Evolutionary conservation across 2,329 filamentous ascomycete species (phyloP).

Genomic region (Eutypa lata): DNA sequence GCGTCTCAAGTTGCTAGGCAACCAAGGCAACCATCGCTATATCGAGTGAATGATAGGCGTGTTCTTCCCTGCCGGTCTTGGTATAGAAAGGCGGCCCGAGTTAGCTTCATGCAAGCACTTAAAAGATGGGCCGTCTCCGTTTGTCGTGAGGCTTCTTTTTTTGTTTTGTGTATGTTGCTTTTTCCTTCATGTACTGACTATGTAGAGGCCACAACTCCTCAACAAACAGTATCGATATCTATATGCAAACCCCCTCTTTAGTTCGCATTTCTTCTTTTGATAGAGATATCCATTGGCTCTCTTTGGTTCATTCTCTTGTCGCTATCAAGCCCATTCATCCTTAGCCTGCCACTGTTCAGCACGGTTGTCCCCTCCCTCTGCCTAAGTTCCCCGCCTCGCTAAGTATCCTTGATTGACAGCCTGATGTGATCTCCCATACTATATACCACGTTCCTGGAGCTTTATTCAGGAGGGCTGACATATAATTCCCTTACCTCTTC

Average conservation of each 20-base stretch:
- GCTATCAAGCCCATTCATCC: conserved; percentile 17
- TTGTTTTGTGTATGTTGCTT: too few species aligned
- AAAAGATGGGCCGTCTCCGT: conserved; percentile 19
- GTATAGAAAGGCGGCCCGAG: conserved; percentile 16
- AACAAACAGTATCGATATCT: conserved; percentile 9
- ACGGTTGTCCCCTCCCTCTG: conserved; percentile 18
- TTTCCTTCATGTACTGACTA: conserved; percentile 5
- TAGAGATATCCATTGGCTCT: background rate
- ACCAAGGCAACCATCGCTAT: conserved; percentile 24
- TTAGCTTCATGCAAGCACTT: conserved; percentile 33
- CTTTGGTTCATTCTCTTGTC: conserved; percentile 16
- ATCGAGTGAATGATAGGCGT: background rate
- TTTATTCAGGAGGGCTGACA: conserved; percentile 26
- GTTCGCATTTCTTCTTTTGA: background rate
- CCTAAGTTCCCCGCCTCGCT: conserved; percentile 19
- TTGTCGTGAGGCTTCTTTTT: conserved; percentile 17
- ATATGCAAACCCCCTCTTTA: background rate
- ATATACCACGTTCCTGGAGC: conserved; percentile 16
- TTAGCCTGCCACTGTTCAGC: conserved; percentile 14
- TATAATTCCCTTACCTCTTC: conserved; percentile 37
- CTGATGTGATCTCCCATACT: conserved; percentile 28
- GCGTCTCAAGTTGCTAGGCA: conserved; percentile 31
- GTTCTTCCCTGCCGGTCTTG: conserved; percentile 13
- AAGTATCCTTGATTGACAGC: conserved; percentile 21
- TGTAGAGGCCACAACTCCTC: conserved; percentile 9